phyloP scores from a whole-genome alignment of 208 protist genomes.

The Trypanosoma lewisi region DNA sequence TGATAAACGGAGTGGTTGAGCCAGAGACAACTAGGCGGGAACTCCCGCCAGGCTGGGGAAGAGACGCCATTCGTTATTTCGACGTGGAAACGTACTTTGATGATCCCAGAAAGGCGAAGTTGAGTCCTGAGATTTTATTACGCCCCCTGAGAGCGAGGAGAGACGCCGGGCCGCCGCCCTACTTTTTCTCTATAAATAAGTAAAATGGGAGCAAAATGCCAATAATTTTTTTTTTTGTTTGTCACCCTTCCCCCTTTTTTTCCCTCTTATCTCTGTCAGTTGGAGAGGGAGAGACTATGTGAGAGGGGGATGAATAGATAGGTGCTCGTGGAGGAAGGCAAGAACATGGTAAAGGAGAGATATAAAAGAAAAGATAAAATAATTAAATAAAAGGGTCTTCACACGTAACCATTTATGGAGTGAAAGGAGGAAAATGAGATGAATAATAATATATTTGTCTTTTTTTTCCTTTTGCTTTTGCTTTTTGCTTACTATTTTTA shows the following conservation, averaged over 20 bases:
- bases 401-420: too few species aligned
- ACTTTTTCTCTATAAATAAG: slow-evolving; percentile 9
- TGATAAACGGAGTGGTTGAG: neutral
- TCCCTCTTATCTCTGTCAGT: neutral
- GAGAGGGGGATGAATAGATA: too few species aligned
- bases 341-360: too few species aligned
- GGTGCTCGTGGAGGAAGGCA: too few species aligned
- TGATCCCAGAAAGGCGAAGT: slow-evolving; percentile 58
- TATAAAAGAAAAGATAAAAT: too few species aligned
- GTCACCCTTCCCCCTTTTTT: too few species aligned
- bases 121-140: slow-evolving; percentile 25
- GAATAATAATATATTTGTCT: neutral
- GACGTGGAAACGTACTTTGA: slow-evolving; percentile 81
- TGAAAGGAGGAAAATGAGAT: too few species aligned
- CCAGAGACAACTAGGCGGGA: neutral
- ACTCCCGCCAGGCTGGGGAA: slow-evolving; percentile 72
- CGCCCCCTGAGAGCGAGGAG: slow-evolving; percentile 29
- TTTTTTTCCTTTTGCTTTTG: neutral
- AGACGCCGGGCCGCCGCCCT: slow-evolving; percentile 10
- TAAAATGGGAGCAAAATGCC: neutral
- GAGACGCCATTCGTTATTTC: slow-evolving; percentile 62
- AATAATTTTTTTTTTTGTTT: too few species aligned
- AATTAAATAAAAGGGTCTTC: too few species aligned
- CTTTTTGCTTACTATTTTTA: neutral
- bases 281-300: neutral